A percentile compares a stretch with the other conserved stretches of the same genome.
Evolutionary conservation across 306 rosid species (phyloP).

Genomic region (Cicer chorassanicum): DNA sequence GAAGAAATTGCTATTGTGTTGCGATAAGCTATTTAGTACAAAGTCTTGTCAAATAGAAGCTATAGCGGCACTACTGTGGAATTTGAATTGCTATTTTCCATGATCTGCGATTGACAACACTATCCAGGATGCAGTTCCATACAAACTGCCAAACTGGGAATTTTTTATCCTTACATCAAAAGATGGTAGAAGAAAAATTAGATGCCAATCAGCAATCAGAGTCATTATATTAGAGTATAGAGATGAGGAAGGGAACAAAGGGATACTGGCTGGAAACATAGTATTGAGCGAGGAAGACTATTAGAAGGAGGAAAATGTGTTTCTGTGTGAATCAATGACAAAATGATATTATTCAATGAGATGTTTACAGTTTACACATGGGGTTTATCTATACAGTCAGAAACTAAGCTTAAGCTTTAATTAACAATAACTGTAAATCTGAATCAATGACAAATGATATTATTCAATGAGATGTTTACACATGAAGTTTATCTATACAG

Average conservation of each 20-base stretch:
- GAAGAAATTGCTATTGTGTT: too few species aligned
- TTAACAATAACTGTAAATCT: background rate
- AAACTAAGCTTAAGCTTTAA: background rate
- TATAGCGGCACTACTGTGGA: too few species aligned
- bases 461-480: background rate
- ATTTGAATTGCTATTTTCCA: too few species aligned
- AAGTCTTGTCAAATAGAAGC: too few species aligned
- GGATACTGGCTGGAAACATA: too few species aligned
- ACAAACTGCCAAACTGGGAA: constrained; percentile 9
- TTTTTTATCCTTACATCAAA: constrained; percentile 27
- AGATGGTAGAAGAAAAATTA: constrained; percentile 7
- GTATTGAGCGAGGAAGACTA: too few species aligned
- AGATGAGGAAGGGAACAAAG: too few species aligned
- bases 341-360: background rate
- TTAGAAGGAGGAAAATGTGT: background rate
- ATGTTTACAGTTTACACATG: background rate
- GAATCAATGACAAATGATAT: background rate
- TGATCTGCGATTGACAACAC: too few species aligned
- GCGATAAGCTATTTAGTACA: too few species aligned
- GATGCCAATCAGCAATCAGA: background rate
- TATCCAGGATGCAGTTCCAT: constrained; percentile 4
- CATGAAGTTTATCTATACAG: background rate
- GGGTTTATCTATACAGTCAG: background rate
- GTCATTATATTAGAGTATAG: background rate
- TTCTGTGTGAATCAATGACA: background rate